phyloP scores from a whole-genome alignment of 306 rosid species.

The Fragaria nilgerrensis region DNA sequence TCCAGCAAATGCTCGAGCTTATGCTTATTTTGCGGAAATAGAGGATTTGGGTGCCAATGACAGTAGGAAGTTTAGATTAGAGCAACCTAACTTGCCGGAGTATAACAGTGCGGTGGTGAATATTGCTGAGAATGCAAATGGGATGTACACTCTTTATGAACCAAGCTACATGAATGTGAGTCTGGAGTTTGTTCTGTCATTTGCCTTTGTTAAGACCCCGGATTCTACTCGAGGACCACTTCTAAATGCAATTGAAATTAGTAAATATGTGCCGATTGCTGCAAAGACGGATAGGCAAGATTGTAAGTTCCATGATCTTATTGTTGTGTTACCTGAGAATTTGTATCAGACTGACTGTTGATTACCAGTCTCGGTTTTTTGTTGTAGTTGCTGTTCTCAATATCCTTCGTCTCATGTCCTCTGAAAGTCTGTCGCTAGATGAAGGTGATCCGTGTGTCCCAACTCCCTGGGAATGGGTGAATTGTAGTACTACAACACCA shows the following conservation, averaged over 20 bases:
- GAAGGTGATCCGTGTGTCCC: constrained; percentile 97
- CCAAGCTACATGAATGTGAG: constrained; percentile 95
- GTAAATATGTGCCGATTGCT: constrained; percentile 61
- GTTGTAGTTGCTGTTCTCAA: constrained; percentile 53
- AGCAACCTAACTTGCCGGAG: constrained; percentile 64
- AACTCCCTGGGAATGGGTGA: constrained; percentile 83
- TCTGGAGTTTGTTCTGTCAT: constrained; percentile 76
- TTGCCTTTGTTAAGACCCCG: constrained; percentile 66
- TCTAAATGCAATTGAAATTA: constrained; percentile 82
- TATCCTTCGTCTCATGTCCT: constrained; percentile 47
- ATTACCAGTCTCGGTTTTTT: constrained; percentile 29
- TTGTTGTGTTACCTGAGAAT: not conserved
- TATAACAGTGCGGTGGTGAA: constrained; percentile 81
- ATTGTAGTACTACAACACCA: constrained; percentile 56
- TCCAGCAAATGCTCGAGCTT: constrained; percentile 84
- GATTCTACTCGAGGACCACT: constrained; percentile 87
- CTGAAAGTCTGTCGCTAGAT: constrained; percentile 38
- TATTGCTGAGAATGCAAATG: constrained; percentile 95
- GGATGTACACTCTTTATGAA: constrained; percentile 85
- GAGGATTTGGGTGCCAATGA: constrained; percentile 65
- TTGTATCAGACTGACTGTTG: constrained; percentile 1
- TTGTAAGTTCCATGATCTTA: constrained; percentile 49
- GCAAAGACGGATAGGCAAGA: constrained; percentile 65
- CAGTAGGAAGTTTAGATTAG: constrained; percentile 72
- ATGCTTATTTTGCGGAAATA: constrained; percentile 83